Percentiles rank a stretch among this genome's conserved stretches.
Conservation (phyloP, 2,329 filamentous ascomycete species). For the Leptographium galeiforme region DNA sequence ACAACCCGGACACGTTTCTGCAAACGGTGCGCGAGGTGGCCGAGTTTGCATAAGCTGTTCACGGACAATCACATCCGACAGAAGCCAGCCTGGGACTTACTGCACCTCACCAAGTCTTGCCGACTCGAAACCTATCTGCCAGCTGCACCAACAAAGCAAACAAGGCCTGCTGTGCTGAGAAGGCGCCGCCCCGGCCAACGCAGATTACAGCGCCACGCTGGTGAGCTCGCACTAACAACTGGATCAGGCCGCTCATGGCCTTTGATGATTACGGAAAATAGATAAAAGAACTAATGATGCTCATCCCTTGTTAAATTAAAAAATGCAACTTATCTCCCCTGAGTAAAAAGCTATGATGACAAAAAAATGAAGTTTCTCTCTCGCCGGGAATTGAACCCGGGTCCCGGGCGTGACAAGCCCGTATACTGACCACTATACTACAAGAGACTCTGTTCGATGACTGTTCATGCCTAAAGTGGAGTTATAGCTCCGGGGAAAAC, state of each 20-base stretch:
- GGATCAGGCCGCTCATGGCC: no score
- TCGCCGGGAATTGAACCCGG: slow-evolving; percentile 12
- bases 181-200: no score
- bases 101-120: no score
- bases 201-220: no score
- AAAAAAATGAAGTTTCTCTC: slow-evolving; percentile 4
- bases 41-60: neutral
- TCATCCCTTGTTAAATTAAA: neutral
- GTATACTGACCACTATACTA: slow-evolving; percentile 13
- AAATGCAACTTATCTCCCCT: slow-evolving; percentile 2
- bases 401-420: slow-evolving; percentile 12
- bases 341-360: neutral
- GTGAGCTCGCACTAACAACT: no score
- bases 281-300: neutral
- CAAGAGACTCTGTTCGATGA: slow-evolving; percentile 2
- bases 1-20: slow-evolving; percentile 58
- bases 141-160: slow-evolving; percentile 7
- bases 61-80: no score
- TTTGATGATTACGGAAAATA: neutral
- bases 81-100: no score
- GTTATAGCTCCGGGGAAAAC: no score
- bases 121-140: slow-evolving; percentile 8
- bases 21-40: slow-evolving; percentile 62
- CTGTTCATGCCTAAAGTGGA: no score
- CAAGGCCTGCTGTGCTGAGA: no score